phyloP scores from a whole-genome alignment of 163 green algal genomes.

The Chloromonas sp. region DNA sequence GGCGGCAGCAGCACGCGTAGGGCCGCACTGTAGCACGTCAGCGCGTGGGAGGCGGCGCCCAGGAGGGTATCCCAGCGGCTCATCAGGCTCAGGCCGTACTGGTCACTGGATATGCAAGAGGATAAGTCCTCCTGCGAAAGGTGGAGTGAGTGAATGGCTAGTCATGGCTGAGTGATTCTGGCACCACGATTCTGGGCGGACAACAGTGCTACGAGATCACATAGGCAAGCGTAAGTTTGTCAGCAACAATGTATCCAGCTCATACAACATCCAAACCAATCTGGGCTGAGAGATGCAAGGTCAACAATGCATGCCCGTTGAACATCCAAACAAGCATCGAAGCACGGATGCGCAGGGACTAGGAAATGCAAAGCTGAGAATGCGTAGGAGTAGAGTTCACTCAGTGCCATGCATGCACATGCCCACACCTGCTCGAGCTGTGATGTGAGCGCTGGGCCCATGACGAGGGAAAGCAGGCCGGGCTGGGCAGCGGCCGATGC shows the following conservation, averaged over 20 bases:
- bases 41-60: background rate
- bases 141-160: background rate
- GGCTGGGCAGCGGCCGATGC: no score
- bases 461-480: no score
- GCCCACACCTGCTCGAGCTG: no score
- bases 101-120: background rate
- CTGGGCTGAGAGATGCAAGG: no score
- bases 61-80: background rate
- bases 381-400: no score
- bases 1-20: constrained; percentile 10
- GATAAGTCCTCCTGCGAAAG: background rate
- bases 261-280: no score
- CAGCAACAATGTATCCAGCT: background rate
- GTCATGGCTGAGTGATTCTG: background rate
- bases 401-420: no score
- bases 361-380: no score
- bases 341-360: no score
- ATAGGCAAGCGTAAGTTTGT: background rate
- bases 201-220: background rate
- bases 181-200: background rate
- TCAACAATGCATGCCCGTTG: no score
- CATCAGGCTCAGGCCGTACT: background rate
- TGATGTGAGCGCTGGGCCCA: no score
- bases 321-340: no score
- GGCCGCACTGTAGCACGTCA: background rate